phyloP scores from a whole-genome alignment of 2,329 filamentous ascomycete species.

The Emydomyces testavorans region DNA sequence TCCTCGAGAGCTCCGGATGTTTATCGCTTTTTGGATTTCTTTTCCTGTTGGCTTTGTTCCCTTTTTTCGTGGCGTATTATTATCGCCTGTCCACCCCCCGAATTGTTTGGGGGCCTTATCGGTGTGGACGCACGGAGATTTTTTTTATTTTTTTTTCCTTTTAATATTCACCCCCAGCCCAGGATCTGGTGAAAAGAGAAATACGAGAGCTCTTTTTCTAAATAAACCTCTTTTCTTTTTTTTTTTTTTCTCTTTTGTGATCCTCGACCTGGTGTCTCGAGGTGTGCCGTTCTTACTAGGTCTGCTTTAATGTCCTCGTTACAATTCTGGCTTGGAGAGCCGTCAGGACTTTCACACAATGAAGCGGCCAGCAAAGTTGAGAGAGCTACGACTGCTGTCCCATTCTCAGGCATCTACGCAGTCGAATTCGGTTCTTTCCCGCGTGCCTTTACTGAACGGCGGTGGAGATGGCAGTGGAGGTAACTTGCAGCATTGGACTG shows the following conservation, averaged over 20 bases:
- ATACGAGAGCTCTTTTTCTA: not conserved
- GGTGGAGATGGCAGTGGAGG: not conserved
- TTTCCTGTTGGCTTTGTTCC: not conserved
- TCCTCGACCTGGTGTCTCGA: slow-evolving; percentile 4
- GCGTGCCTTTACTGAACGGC: slow-evolving; percentile 3
- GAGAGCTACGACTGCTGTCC: slow-evolving; percentile 10
- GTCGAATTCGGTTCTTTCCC: slow-evolving; percentile 15
- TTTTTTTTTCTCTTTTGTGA: not conserved
- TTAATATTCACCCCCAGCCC: too few relatives aligned
- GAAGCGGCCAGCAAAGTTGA: slow-evolving; percentile 11
- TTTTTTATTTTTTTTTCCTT: slow-evolving; percentile 3
- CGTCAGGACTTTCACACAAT: not conserved
- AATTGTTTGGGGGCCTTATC: slow-evolving; percentile 2
- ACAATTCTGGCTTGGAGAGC: slow-evolving; percentile 3
- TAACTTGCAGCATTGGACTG: slow-evolving; percentile 16
- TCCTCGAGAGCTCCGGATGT: not conserved
- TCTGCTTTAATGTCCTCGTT: not conserved
- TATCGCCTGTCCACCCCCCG: not conserved
- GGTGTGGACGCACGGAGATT: not conserved
- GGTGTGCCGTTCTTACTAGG: not conserved
- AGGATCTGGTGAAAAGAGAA: too few relatives aligned
- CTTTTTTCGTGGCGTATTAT: not conserved
- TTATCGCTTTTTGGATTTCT: not conserved
- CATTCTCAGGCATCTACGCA: slow-evolving; percentile 2
- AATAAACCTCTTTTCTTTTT: not conserved